phyloP scores from a whole-genome alignment of 164 flowering plant genomes.

The Chimonanthus praecox region DNA sequence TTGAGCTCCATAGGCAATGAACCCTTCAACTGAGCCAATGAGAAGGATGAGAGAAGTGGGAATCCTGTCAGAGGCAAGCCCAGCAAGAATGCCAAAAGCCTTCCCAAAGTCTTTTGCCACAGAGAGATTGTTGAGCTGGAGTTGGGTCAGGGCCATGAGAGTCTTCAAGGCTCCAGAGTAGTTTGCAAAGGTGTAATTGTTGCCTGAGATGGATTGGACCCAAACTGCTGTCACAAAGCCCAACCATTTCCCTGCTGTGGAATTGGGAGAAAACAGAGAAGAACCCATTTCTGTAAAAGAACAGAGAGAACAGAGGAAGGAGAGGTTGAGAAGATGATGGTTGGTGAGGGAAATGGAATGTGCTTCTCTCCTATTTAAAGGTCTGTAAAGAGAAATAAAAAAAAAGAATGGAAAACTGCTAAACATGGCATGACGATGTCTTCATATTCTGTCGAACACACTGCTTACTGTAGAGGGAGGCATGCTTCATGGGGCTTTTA shows the following conservation, averaged over 20 bases:
- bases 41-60: slow-evolving; percentile 53
- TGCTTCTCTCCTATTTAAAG: too few species aligned
- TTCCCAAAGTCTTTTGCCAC: slow-evolving; percentile 85
- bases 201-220: slow-evolving; percentile 87
- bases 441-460: too few species aligned
- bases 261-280: background rate
- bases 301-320: background rate
- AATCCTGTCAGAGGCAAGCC: slow-evolving; percentile 58
- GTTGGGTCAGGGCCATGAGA: slow-evolving; percentile 61
- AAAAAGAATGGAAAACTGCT: too few species aligned
- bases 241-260: slow-evolving; percentile 50
- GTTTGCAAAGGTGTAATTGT: slow-evolving; percentile 81
- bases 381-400: too few species aligned
- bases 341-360: too few species aligned
- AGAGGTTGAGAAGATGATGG: background rate
- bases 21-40: slow-evolving; percentile 74
- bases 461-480: too few species aligned
- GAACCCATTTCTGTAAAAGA: background rate
- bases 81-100: slow-evolving; percentile 81
- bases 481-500: too few species aligned
- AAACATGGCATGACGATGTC: too few species aligned
- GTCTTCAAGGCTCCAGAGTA: slow-evolving; percentile 68
- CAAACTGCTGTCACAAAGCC: slow-evolving; percentile 83
- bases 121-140: slow-evolving; percentile 66
- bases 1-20: slow-evolving; percentile 75